phyloP scores from a whole-genome alignment of 495 filamentous ascomycete species.

The Aspergillus cristatus region DNA sequence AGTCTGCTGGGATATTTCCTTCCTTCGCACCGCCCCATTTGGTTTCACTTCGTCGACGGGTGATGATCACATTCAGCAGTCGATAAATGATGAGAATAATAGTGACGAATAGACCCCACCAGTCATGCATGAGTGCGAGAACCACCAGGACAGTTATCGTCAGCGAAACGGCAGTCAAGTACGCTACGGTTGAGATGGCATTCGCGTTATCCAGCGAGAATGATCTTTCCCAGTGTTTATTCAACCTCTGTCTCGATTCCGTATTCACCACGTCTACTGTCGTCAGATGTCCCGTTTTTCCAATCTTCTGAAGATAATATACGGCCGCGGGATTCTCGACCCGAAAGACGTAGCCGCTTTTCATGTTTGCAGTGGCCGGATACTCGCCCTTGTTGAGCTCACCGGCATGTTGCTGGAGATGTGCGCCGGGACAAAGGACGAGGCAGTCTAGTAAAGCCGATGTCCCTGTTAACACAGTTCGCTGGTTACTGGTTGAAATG shows the following conservation, averaged over 20 bases:
- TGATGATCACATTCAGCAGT: conserved; percentile 39
- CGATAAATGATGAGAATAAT: too few relatives aligned
- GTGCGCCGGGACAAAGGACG: conserved; percentile 49
- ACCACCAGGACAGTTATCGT: too few relatives aligned
- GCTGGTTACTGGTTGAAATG: conserved; percentile 40
- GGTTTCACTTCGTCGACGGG: conserved; percentile 33
- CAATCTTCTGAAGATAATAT: conserved; percentile 38
- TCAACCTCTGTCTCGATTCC: too few relatives aligned
- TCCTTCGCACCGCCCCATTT: conserved; percentile 31
- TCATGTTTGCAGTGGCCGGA: conserved; percentile 17
- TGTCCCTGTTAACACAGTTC: conserved; percentile 46
- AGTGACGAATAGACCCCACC: too few relatives aligned
- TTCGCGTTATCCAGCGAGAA: too few relatives aligned
- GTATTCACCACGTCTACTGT: too few relatives aligned
- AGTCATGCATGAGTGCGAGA: too few relatives aligned
- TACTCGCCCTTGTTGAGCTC: conserved; percentile 25
- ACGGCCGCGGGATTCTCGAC: conserved; percentile 48
- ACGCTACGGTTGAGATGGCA: too few relatives aligned
- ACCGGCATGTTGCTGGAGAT: conserved; percentile 47
- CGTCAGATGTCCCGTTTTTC: conserved; percentile 32
- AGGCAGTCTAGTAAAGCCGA: conserved; percentile 43
- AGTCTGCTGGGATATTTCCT: conserved; percentile 23
- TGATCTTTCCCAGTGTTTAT: too few relatives aligned
- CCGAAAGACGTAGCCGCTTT: conserved; percentile 32
- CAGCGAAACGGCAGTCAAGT: not conserved